These are phyloP conservation scores for Sporormia fimetaria DNA, from an alignment of 495 filamentous ascomycete species.

Conservation along the genomic window DNA sequence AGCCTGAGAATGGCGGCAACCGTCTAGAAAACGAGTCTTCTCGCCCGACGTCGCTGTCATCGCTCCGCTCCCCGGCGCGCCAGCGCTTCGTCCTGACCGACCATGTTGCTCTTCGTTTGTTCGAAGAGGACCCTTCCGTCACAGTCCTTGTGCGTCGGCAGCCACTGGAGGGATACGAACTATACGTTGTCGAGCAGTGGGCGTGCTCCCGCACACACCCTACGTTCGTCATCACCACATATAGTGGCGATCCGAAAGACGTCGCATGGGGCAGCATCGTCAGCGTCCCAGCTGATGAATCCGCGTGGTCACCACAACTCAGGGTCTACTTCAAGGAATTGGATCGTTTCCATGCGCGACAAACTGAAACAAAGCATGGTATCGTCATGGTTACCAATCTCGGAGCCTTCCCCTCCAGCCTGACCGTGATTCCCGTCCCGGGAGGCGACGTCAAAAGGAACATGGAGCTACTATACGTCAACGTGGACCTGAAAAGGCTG, in stretches of 20 bases:
- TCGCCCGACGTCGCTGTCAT: conserved; percentile 5
- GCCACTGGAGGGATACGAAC: conserved; percentile 70
- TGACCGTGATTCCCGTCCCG: conserved; percentile 81
- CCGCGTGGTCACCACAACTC: conserved; percentile 65
- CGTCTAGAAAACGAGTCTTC: conserved; percentile 1
- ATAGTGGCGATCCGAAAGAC: conserved; percentile 78
- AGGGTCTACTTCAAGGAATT: conserved; percentile 79
- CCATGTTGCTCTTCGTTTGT: conserved; percentile 45
- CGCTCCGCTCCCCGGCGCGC: conserved; percentile 16
- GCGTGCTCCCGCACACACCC: conserved; percentile 82
- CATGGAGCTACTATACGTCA: conserved; percentile 80
- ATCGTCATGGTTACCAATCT: conserved; percentile 90
- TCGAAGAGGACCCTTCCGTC: conserved; percentile 76
- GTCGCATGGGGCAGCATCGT: conserved; percentile 68
- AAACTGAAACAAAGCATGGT: conserved; percentile 70
- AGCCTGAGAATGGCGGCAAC: no score
- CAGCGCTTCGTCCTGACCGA: conserved; percentile 37
- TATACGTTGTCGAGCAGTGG: conserved; percentile 97
- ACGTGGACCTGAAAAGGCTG: conserved; percentile 84
- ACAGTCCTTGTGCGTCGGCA: conserved; percentile 59
- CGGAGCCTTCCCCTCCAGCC: conserved; percentile 72
- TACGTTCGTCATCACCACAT: conserved; percentile 85
- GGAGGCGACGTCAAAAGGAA: conserved; percentile 75
- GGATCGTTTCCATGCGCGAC: conserved; percentile 67
- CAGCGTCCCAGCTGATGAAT: conserved; percentile 70